phyloP scores from a whole-genome alignment of 345 rosid species.

The Hibiscus mutabilis region DNA sequence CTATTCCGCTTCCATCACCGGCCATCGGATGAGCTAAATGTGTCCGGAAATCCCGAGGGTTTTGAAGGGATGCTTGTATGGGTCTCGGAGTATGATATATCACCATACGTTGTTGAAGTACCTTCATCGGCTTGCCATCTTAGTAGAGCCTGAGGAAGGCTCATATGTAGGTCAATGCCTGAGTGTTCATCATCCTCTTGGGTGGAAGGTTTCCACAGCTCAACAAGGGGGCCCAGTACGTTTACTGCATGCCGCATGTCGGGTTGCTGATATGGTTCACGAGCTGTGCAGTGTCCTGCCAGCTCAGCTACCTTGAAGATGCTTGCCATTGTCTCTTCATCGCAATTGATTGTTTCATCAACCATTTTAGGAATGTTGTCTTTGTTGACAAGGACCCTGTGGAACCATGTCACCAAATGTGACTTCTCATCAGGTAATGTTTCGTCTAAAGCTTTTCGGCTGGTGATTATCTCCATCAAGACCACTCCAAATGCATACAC shows the following conservation, averaged over 20 bases:
- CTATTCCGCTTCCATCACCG: conserved; percentile 34
- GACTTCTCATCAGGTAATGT: conserved; percentile 57
- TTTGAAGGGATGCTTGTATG: conserved; percentile 64
- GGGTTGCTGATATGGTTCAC: conserved; percentile 78
- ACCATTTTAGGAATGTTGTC: conserved; percentile 57
- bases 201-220: conserved; percentile 77
- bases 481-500: conserved; percentile 86
- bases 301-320: conserved; percentile 65
- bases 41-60: conserved; percentile 50
- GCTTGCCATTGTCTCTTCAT: conserved; percentile 61
- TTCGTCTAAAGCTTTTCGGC: conserved; percentile 78
- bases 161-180: conserved; percentile 63
- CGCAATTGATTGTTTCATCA: conserved; percentile 45
- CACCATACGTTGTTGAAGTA: conserved; percentile 46
- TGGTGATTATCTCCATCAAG: conserved; percentile 81
- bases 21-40: conserved; percentile 56
- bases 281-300: conserved; percentile 86
- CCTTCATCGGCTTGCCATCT: conserved; percentile 88
- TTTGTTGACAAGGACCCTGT: conserved; percentile 51
- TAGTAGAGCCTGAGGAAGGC: conserved; percentile 73
- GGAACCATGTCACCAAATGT: conserved; percentile 85
- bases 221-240: conserved; percentile 64
- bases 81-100: conserved; percentile 42
- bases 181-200: conserved; percentile 57
- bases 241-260: conserved; percentile 90